Base-by-base conservation (phyloP, 2,329 filamentous ascomycete genomes). In the Penicillium digitatum region DNA sequence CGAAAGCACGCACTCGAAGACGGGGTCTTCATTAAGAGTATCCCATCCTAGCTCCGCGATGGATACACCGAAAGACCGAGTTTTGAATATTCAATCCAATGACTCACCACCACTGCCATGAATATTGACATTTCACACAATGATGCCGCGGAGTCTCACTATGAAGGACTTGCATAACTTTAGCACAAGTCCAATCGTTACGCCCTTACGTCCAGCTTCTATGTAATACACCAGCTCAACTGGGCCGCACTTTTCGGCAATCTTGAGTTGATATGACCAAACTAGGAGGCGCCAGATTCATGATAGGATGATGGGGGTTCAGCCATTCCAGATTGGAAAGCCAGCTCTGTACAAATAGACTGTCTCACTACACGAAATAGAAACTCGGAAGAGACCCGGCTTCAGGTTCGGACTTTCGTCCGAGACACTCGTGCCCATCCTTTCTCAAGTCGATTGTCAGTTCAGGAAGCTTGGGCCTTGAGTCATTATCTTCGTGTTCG, bases 231-330 rank as follows among this genome's bases (percentile, higher is more conserved):
- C 45, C 11, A 51, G 42, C 27, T 35, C 58, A 14, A 29, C 16
- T 14, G 62, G 60, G 62, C 60, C 52, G 9, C 49, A 58, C 1
- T 46, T 60, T 10, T 40, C 55, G 14, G n/a, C 39, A 11, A 43
- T 74, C 18, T 54, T 73, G 29, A 62, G 65, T 34, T 64, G 72
- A 55, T 74, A 73, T 56, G 72, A 74, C 52, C 70, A 75, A 52
- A 74, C 72, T 0, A 74, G 72, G 53, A 74, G 74, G 72, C 65
- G 67, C 6, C 72, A 75, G 52, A 66, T 74, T 11, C 74, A 74
- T 50, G 67, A 72, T 38, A 56, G 74, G n/a, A 74, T 74, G 22
- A 64, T 64, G 39, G 67, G 66, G 1, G 73, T 74, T 49, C 66
- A 70, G 43, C 67, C 64, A 10, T 65, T 72, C 54, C 66, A 69